These are phyloP conservation scores for Xerocomellus amylosporus DNA, from an alignment of 768 basidiomycete genomes.

Conservation along the genomic window DNA sequence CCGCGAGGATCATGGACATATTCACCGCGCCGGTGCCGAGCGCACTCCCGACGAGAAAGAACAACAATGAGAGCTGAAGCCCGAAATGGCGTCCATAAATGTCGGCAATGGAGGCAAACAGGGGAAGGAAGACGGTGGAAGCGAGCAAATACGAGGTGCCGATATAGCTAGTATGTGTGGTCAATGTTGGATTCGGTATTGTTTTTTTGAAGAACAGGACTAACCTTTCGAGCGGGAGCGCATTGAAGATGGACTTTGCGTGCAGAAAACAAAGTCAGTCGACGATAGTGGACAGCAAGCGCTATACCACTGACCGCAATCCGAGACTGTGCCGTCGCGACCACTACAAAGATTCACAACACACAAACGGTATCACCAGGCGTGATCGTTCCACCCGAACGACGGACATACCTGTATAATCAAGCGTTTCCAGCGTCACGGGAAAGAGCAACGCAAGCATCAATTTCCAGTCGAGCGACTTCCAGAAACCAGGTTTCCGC, in stretches of 20 bases:
- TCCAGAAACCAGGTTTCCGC: conserved; percentile 25
- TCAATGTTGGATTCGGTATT: background rate
- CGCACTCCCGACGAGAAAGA: conserved; percentile 47
- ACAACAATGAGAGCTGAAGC: conserved; percentile 41
- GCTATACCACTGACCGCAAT: conserved; percentile 40
- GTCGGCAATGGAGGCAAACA: conserved; percentile 50
- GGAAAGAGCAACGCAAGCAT: conserved; percentile 41
- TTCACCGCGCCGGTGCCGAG: conserved; percentile 46
- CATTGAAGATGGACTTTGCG: conserved; percentile 29
- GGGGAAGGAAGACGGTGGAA: conserved; percentile 51
- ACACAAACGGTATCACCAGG: background rate
- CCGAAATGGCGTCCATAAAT: conserved; percentile 49
- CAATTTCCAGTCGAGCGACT: conserved; percentile 27
- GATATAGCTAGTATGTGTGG: conserved; percentile 36
- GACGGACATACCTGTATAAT: conserved; percentile 26
- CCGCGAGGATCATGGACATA: conserved; percentile 45
- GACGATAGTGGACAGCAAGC: background rate
- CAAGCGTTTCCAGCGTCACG: conserved; percentile 38
- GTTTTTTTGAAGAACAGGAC: background rate
- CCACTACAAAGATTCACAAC: conserved; percentile 31
- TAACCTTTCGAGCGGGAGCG: conserved; percentile 27
- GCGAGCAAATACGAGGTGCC: conserved; percentile 51
- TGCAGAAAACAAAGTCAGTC: background rate
- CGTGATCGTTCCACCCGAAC: background rate
- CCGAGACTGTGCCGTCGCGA: conserved; percentile 50